These are phyloP conservation scores for Aureobasidium melanogenum DNA, from an alignment of 2,329 filamentous ascomycete species.

Conservation along the genomic window DNA sequence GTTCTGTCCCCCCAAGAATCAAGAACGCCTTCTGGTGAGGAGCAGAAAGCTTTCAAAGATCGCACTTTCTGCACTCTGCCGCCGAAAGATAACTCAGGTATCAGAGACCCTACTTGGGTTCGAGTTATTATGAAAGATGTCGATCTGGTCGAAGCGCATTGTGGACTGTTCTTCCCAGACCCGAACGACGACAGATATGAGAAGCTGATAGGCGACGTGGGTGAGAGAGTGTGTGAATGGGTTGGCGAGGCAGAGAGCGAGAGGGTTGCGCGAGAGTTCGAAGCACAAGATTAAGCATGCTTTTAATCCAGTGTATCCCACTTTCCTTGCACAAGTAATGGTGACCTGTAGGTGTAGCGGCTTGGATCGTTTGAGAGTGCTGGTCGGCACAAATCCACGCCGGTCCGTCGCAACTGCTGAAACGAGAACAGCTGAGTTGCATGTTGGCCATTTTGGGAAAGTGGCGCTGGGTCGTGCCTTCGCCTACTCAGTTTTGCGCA, in stretches of 20 bases:
- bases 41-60: conserved; percentile 40
- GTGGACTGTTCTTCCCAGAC: conserved; percentile 61
- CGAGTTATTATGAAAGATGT: conserved; percentile 72
- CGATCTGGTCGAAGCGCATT: conserved; percentile 80
- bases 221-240: conserved; percentile 28
- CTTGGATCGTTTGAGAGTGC: too few relatives aligned
- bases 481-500: not conserved
- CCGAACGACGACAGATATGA: conserved; percentile 46
- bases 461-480: not conserved
- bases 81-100: conserved; percentile 46
- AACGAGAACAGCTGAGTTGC: not conserved
- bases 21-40: not conserved
- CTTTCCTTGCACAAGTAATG: not conserved
- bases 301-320: too few relatives aligned
- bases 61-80: conserved; percentile 74
- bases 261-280: conserved; percentile 12
- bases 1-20: not conserved
- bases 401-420: not conserved
- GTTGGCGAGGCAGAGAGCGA: conserved; percentile 20
- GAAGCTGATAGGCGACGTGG: conserved; percentile 28
- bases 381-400: not conserved
- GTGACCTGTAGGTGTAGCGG: not conserved
- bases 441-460: not conserved
- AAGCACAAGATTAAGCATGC: not conserved
- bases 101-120: conserved; percentile 64